A percentile compares a stretch with the other conserved stretches of the same genome.
Evolutionary conservation across 2,329 filamentous ascomycete genomes (phyloP).

Genomic region (Cladobotryum protrusum): DNA sequence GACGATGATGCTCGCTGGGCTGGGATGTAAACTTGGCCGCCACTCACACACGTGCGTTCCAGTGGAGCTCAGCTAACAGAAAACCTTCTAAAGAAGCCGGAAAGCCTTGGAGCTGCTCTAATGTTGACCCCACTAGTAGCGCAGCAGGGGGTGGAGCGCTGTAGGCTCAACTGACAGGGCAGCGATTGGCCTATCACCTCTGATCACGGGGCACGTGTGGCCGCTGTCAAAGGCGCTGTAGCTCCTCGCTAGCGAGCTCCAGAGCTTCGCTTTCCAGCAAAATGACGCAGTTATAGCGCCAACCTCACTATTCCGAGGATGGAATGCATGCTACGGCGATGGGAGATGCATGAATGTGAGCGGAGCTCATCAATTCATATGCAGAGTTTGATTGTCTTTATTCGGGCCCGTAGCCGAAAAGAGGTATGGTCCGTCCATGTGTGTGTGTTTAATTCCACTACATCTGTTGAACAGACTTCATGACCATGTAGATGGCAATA

Average conservation of each 20-base stretch:
- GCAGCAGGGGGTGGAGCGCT: too few species aligned
- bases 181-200: conserved; percentile 1
- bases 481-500: too few species aligned
- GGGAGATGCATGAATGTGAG: neutral
- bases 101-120: neutral
- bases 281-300: neutral
- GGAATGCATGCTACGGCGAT: neutral
- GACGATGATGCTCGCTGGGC: too few species aligned
- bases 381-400: neutral
- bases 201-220: neutral
- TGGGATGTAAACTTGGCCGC: too few species aligned
- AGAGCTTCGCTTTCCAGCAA: neutral
- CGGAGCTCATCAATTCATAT: neutral
- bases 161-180: neutral
- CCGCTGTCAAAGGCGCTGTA: neutral
- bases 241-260: neutral
- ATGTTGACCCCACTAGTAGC: neutral
- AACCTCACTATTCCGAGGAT: neutral
- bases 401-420: neutral
- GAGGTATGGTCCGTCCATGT: too few species aligned
- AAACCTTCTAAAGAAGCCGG: too few species aligned
- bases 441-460: neutral
- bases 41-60: too few species aligned
- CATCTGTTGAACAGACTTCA: neutral
- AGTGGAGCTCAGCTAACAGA: too few species aligned